Conservation (phyloP, 768 basidiomycete genomes). For the Psilocybe cubensis region DNA sequence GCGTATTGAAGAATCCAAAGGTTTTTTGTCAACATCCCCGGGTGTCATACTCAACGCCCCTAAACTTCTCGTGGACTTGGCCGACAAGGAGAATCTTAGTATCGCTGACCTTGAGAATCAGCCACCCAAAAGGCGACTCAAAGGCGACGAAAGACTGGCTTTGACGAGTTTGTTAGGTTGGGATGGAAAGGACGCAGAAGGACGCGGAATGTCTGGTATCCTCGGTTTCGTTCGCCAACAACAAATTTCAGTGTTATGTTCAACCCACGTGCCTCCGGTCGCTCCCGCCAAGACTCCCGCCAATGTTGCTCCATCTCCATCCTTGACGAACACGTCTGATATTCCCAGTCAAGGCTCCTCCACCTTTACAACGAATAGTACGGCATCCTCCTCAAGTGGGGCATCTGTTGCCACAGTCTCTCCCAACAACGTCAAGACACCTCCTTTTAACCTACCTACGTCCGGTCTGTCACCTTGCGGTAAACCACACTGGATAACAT, state of each 20-base stretch:
- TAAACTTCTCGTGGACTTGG: constrained; percentile 49
- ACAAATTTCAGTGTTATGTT: constrained; percentile 53
- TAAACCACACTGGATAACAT: constrained; percentile 52
- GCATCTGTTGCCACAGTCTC: constrained; percentile 3
- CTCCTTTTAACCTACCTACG: constrained; percentile 18
- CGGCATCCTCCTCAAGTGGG: constrained; percentile 12
- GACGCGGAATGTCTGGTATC: constrained; percentile 50
- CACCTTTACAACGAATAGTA: constrained; percentile 2
- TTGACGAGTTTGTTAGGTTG: constrained; percentile 62
- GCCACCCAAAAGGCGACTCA: constrained; percentile 41
- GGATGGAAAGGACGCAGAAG: constrained; percentile 48
- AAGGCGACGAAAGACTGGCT: constrained; percentile 60
- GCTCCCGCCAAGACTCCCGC: neutral
- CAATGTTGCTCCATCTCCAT: constrained; percentile 1
- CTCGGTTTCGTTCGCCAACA: constrained; percentile 63
- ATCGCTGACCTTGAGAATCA: neutral
- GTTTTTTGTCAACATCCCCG: constrained; percentile 56
- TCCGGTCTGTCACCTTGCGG: constrained; percentile 41
- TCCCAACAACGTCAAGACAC: constrained; percentile 1
- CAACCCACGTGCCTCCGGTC: constrained; percentile 37
- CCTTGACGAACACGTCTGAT: constrained; percentile 5
- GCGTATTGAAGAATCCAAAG: constrained; percentile 41
- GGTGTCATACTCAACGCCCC: constrained; percentile 54
- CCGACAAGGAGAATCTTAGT: constrained; percentile 43
- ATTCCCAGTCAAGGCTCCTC: constrained; percentile 2